Evolutionary conservation across 805 yeast species (phyloP).

Genomic region (Wickerhamomyces kurtzmanii): DNA sequence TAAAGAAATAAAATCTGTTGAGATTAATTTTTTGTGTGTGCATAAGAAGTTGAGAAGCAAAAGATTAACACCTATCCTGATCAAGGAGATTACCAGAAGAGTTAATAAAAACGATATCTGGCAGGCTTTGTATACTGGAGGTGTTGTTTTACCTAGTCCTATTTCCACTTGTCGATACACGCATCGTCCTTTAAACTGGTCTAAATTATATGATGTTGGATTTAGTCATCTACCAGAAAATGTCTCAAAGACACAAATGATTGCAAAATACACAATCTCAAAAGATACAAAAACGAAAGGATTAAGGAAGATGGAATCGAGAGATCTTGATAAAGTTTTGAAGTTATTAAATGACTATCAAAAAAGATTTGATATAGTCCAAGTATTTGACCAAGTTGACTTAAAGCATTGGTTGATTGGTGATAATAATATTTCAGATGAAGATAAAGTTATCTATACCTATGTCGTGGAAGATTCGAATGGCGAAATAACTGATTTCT

Average conservation of each 20-base stretch:
- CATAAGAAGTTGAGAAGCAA: slow-evolving; percentile 92
- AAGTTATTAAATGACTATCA: slow-evolving; percentile 55
- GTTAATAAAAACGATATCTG: slow-evolving; percentile 78
- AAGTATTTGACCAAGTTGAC: slow-evolving; percentile 59
- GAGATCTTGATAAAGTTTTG: slow-evolving; percentile 58
- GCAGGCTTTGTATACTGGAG: slow-evolving; percentile 96
- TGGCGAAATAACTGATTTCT: slow-evolving; percentile 74
- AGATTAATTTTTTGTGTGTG: slow-evolving; percentile 88
- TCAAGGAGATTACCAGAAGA: slow-evolving; percentile 89
- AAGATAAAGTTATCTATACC: slow-evolving; percentile 52
- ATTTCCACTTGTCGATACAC: slow-evolving; percentile 80
- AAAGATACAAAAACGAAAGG: slow-evolving; percentile 39
- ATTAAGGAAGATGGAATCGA: slow-evolving; percentile 36
- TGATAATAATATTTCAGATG: slow-evolving; percentile 22
- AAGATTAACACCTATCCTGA: slow-evolving; percentile 87
- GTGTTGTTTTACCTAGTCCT: slow-evolving; percentile 88
- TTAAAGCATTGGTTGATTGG: slow-evolving; percentile 77
- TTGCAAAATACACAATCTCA: slow-evolving; percentile 56
- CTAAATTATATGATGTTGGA: slow-evolving; percentile 80
- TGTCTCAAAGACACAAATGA: slow-evolving; percentile 62
- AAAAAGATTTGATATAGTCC: slow-evolving; percentile 61
- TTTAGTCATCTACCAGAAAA: slow-evolving; percentile 72
- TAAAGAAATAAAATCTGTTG: slow-evolving; percentile 54
- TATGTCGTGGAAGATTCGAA: slow-evolving; percentile 58
- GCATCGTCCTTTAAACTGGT: slow-evolving; percentile 93